Percentiles rank a stretch among this genome's conserved stretches.
Evolutionary conservation across 371 early-diverging fungal species (phyloP).

Genomic region (Lichtheimia ramosa): DNA sequence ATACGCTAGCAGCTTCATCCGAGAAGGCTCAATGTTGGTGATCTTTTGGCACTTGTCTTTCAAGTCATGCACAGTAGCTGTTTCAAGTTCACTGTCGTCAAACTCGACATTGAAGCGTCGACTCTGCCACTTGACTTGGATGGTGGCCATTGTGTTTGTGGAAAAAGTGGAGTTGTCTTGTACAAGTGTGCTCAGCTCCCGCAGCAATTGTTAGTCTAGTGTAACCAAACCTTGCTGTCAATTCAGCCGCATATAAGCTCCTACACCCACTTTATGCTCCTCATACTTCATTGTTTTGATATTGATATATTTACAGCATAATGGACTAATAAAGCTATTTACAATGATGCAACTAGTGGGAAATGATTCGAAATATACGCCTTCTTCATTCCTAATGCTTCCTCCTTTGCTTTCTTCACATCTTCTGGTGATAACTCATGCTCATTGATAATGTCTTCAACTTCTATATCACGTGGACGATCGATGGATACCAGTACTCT

Average conservation of each 20-base stretch:
- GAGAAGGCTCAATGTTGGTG: constrained; percentile 20
- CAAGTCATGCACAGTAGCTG: constrained; percentile 27
- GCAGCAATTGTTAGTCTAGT: no score
- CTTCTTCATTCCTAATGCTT: not conserved
- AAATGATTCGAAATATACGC: not conserved
- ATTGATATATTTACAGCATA: no score
- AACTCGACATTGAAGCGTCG: constrained; percentile 32
- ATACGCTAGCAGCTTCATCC: constrained; percentile 33
- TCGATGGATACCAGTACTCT: no score
- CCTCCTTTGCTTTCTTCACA: not conserved
- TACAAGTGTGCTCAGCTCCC: no score
- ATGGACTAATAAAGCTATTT: no score
- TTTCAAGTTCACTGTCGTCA: constrained; percentile 17
- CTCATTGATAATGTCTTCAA: not conserved
- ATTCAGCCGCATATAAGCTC: no score
- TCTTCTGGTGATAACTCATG: not conserved
- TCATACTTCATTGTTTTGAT: no score
- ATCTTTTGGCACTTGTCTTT: constrained; percentile 29
- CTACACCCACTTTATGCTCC: no score
- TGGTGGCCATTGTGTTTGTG: not conserved
- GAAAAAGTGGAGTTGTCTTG: no score
- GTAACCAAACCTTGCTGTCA: no score
- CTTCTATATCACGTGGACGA: not conserved
- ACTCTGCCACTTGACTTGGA: constrained; percentile 30
- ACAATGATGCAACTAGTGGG: no score